phyloP scores from a whole-genome alignment of 164 flowering plant species.

The Chimonanthus praecox region DNA sequence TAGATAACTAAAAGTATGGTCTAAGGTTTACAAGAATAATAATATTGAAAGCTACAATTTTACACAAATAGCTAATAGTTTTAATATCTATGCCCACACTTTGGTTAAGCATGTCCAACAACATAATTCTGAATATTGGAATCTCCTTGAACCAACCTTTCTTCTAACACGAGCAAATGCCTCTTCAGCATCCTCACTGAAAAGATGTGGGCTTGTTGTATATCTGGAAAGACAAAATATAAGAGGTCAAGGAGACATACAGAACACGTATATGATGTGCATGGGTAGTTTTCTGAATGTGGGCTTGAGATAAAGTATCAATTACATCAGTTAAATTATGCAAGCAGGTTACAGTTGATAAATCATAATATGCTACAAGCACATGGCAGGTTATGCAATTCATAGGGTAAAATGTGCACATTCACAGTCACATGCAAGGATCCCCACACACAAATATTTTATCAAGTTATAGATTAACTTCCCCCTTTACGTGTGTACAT shows the following conservation, averaged over 20 bases:
- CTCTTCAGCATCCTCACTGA: conserved; percentile 70
- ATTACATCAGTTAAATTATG: background rate
- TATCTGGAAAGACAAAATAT: conserved; percentile 41
- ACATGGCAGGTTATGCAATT: too few relatives aligned
- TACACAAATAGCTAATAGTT: too few relatives aligned
- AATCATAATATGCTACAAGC: too few relatives aligned
- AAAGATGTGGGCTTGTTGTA: conserved; percentile 95
- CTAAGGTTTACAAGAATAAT: background rate
- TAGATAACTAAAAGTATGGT: background rate
- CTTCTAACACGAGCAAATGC: conserved; percentile 84
- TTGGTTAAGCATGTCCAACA: background rate
- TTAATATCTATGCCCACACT: background rate
- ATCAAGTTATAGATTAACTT: too few relatives aligned
- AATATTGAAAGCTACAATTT: background rate
- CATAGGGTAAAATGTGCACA: too few relatives aligned
- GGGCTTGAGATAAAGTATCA: background rate
- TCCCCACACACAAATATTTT: too few relatives aligned
- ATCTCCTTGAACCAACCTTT: conserved; percentile 46
- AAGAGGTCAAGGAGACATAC: background rate
- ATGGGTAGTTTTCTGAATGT: background rate
- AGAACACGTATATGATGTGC: background rate
- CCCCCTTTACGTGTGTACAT: too few relatives aligned
- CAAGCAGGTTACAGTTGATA: too few relatives aligned
- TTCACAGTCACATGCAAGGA: too few relatives aligned
- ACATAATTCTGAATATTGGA: background rate